Evolutionary conservation across 176 grass and related monocot genomes (phyloP).

Genomic region (Pontederia crassipes): DNA sequence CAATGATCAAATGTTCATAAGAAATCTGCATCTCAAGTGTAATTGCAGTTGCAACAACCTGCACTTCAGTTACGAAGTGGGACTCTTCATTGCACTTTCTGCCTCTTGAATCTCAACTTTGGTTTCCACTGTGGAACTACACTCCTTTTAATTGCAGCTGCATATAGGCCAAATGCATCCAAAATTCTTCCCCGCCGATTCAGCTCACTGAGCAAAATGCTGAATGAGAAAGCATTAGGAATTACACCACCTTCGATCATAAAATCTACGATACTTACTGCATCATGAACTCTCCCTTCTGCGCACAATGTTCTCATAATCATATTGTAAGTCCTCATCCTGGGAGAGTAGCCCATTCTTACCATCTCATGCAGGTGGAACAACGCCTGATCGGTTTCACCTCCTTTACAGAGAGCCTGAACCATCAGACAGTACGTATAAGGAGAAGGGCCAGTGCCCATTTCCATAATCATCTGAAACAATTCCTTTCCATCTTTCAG

Average conservation of each 20-base stretch:
- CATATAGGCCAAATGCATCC: conserved; percentile 65
- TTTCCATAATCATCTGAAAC: conserved; percentile 31
- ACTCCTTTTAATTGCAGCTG: conserved; percentile 62
- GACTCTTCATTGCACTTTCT: not conserved
- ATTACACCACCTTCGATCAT: conserved; percentile 55
- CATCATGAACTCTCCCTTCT: conserved; percentile 47
- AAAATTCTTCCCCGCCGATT: conserved; percentile 35
- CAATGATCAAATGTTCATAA: too few relatives aligned
- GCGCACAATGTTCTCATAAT: conserved; percentile 62
- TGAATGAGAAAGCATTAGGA: conserved; percentile 55
- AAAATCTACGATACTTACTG: conserved; percentile 39
- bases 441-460: conserved; percentile 40
- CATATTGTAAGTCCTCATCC: conserved; percentile 72
- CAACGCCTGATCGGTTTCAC: conserved; percentile 56
- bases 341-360: conserved; percentile 44
- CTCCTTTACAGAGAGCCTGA: conserved; percentile 72
- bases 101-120: conserved; percentile 7
- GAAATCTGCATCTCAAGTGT: too few relatives aligned
- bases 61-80: too few relatives aligned
- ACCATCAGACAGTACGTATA: conserved; percentile 85
- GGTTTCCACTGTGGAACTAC: conserved; percentile 39
- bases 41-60: too few relatives aligned
- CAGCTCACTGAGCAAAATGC: conserved; percentile 59
- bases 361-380: conserved; percentile 56
- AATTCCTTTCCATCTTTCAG: conserved; percentile 50